These are phyloP conservation scores for Chenopodium quinoa DNA, from an alignment of 148 eudicot species.

Conservation along the genomic window DNA sequence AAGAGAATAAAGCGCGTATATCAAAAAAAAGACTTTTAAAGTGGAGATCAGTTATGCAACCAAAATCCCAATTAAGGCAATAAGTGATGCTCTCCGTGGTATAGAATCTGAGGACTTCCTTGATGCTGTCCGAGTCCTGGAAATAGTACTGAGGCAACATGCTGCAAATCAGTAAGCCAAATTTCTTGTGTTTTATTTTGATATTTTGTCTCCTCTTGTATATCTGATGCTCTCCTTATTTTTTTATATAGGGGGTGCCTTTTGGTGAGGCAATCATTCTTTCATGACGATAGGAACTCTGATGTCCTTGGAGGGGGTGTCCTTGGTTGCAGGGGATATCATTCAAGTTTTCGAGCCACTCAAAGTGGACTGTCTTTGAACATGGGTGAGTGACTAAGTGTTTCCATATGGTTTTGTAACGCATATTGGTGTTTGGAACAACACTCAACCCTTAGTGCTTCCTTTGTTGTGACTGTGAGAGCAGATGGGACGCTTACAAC, in stretches of 20 bases:
- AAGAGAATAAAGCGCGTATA: conserved; percentile 60
- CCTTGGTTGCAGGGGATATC: conserved; percentile 80
- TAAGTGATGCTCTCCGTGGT: conserved; percentile 70
- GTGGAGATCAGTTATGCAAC: conserved; percentile 90
- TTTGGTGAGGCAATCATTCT: conserved; percentile 78
- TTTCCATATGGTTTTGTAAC: no score
- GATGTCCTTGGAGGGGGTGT: conserved; percentile 92
- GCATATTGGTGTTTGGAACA: background rate
- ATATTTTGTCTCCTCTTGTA: background rate
- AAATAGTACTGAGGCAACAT: conserved; percentile 82
- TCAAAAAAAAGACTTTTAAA: conserved; percentile 58
- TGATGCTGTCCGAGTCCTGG: conserved; percentile 79
- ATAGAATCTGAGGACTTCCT: conserved; percentile 70
- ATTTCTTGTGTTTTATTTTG: background rate
- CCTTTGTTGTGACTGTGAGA: no score
- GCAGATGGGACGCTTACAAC: conserved; percentile 83
- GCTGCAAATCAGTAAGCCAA: conserved; percentile 79
- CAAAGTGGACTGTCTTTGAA: conserved; percentile 83
- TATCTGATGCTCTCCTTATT: background rate
- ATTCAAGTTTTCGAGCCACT: conserved; percentile 76
- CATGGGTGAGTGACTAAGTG: conserved; percentile 42
- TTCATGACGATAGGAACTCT: conserved; percentile 68
- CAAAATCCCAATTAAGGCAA: conserved; percentile 82
- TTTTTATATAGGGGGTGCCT: conserved; percentile 68
- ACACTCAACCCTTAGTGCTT: background rate